Evolutionary conservation across 768 basidiomycete species (phyloP).

Genomic region (Suillus subluteus): DNA sequence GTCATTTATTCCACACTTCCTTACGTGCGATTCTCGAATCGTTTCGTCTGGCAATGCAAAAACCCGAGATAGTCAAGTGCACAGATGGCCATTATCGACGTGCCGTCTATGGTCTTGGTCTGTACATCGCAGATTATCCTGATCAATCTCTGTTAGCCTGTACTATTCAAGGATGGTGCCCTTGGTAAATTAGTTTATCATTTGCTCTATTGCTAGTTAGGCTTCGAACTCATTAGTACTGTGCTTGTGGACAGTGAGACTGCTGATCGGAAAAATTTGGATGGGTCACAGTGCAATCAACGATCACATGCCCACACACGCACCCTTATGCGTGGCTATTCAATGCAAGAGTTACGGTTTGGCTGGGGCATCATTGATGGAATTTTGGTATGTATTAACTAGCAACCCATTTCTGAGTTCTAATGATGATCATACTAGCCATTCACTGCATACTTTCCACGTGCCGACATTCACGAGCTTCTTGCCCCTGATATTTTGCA

Average conservation of each 20-base stretch:
- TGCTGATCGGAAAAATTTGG: slow-evolving; percentile 25
- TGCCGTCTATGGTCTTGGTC: slow-evolving; percentile 38
- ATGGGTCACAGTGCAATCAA: slow-evolving; percentile 17
- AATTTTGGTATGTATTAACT: slow-evolving; percentile 32
- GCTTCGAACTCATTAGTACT: slow-evolving; percentile 16
- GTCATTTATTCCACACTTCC: slow-evolving; percentile 34
- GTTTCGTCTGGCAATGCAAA: slow-evolving; percentile 31
- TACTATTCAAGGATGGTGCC: slow-evolving; percentile 41
- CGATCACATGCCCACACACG: neutral
- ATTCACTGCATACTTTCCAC: slow-evolving; percentile 10
- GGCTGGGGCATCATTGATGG: slow-evolving; percentile 38
- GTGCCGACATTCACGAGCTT: slow-evolving; percentile 14
- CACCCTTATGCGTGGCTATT: slow-evolving; percentile 6
- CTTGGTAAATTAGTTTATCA: slow-evolving; percentile 19
- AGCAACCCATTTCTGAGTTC: neutral
- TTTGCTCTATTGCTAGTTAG: slow-evolving; percentile 8
- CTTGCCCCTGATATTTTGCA: slow-evolving; percentile 24
- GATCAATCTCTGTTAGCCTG: slow-evolving; percentile 40
- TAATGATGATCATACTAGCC: neutral
- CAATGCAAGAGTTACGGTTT: slow-evolving; percentile 27
- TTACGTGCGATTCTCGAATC: slow-evolving; percentile 28
- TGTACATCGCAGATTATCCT: slow-evolving; percentile 45
- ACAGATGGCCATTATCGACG: slow-evolving; percentile 34
- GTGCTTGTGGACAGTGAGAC: slow-evolving; percentile 25
- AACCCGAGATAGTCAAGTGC: slow-evolving; percentile 27